phyloP scores from a whole-genome alignment of 2,329 filamentous ascomycete genomes.

The Thielaviopsis punctulata region DNA sequence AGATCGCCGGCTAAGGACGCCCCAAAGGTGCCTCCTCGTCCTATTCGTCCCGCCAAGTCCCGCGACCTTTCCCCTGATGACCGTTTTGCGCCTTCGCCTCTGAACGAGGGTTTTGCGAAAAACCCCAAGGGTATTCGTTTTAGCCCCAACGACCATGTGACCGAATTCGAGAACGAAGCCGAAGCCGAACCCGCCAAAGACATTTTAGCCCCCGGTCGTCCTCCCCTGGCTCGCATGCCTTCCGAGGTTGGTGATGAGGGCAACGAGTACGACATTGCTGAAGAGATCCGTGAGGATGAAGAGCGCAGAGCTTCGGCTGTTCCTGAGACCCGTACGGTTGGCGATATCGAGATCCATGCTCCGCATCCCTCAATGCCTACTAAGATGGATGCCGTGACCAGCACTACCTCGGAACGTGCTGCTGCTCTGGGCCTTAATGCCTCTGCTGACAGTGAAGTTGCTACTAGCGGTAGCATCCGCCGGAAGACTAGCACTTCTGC shows the following conservation, averaged over 20 bases:
- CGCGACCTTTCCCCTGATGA: conserved; percentile 65
- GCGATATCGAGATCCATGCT: conserved; percentile 67
- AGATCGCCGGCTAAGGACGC: conserved; percentile 20
- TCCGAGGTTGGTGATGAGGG: conserved; percentile 72
- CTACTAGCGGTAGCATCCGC: conserved; percentile 31
- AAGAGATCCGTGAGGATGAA: conserved; percentile 27
- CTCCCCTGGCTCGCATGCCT: conserved; percentile 65
- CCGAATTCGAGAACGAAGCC: conserved; percentile 6
- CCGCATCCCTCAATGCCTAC: conserved; percentile 74
- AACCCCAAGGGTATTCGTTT: conserved; percentile 22
- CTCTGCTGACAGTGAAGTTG: conserved; percentile 22
- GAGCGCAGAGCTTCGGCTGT: conserved; percentile 29
- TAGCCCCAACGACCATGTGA: conserved; percentile 21
- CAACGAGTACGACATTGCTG: conserved; percentile 57
- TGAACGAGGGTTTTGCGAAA: conserved; percentile 53
- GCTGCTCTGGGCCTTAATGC: conserved; percentile 66
- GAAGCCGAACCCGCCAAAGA: conserved; percentile 14
- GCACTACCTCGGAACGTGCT: conserved; percentile 77
- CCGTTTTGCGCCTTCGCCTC: conserved; percentile 68
- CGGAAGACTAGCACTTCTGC: conserved; percentile 28
- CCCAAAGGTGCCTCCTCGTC: conserved; percentile 67
- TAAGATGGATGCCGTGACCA: conserved; percentile 59
- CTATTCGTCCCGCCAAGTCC: conserved; percentile 49
- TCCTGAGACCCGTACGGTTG: conserved; percentile 61
- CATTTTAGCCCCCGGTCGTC: conserved; percentile 30